Conservation (phyloP, 352 stramenopile genomes). For the Pythium aristosporum region DNA sequence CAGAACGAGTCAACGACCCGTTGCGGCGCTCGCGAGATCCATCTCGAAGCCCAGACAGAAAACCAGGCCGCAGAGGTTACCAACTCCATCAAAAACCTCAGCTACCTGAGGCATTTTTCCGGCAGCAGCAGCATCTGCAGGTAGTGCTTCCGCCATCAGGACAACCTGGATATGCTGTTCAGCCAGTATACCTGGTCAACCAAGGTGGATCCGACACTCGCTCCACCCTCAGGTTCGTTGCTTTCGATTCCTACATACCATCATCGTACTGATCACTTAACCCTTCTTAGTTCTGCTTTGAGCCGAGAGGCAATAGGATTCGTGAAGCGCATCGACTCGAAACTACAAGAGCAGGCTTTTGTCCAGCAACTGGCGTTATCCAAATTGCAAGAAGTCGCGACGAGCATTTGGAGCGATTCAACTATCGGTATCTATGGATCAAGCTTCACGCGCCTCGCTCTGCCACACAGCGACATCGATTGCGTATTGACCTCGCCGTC, state of each 20-base stretch:
- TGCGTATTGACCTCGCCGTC: conserved; percentile 92
- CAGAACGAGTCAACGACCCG: neutral
- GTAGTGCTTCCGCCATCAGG: conserved; percentile 8
- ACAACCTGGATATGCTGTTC: conserved; percentile 16
- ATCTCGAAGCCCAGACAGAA: neutral
- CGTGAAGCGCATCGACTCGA: conserved; percentile 46
- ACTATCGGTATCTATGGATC: conserved; percentile 96
- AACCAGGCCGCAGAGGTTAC: neutral
- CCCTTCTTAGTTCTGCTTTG: conserved; percentile 18
- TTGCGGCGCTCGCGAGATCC: neutral
- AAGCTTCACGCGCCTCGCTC: conserved; percentile 93
- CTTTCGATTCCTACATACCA: neutral
- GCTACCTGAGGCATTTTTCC: neutral
- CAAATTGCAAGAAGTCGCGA: conserved; percentile 18
- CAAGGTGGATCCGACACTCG: conserved; percentile 9
- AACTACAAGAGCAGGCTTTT: conserved; percentile 36
- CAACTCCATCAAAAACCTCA: neutral
- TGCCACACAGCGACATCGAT: conserved; percentile 96
- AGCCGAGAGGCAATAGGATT: conserved; percentile 56
- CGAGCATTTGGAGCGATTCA: conserved; percentile 81
- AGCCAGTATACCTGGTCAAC: conserved; percentile 5
- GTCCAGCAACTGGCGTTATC: conserved; percentile 38
- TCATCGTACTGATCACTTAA: neutral
- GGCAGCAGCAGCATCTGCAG: neutral
- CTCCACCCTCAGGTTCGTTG: conserved; percentile 13